phyloP scores from a whole-genome alignment of 2,329 filamentous ascomycete species.

The Hypoxylon sp. region DNA sequence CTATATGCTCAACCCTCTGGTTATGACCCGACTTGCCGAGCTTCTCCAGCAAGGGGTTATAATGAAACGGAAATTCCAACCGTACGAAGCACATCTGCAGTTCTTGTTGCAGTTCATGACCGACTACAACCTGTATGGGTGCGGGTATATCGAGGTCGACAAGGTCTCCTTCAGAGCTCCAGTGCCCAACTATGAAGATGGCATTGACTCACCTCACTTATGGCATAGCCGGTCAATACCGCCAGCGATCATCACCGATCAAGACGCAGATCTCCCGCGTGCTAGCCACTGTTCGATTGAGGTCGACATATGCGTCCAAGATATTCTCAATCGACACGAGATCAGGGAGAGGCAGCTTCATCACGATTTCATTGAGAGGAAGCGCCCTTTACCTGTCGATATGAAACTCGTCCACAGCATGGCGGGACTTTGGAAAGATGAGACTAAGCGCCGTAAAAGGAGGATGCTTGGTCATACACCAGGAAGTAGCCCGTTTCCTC shows the following conservation, averaged over 20 bases:
- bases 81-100: slow-evolving; percentile 92
- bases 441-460: slow-evolving; percentile 78
- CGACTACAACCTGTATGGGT: slow-evolving; percentile 97
- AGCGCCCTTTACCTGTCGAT: slow-evolving; percentile 67
- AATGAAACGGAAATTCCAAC: slow-evolving; percentile 83
- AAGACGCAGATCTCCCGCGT: slow-evolving; percentile 71
- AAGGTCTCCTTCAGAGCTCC: slow-evolving; percentile 78
- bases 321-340: slow-evolving; percentile 84
- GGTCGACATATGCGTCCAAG: slow-evolving; percentile 85
- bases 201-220: slow-evolving; percentile 66
- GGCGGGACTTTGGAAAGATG: slow-evolving; percentile 91
- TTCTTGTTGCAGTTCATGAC: slow-evolving; percentile 97
- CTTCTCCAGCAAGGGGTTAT: slow-evolving; percentile 88
- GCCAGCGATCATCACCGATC: slow-evolving; percentile 64
- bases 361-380: slow-evolving; percentile 82
- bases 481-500: slow-evolving; percentile 78
- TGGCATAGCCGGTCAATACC: slow-evolving; percentile 84
- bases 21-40: slow-evolving; percentile 88
- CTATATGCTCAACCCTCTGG: slow-evolving; percentile 86
- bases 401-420: slow-evolving; percentile 92
- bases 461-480: slow-evolving; percentile 70
- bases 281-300: slow-evolving; percentile 90
- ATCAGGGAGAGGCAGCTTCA: slow-evolving; percentile 81
- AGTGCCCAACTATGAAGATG: slow-evolving; percentile 72
- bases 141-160: slow-evolving; percentile 79